Percentiles rank a stretch among this genome's conserved stretches.
phyloP scores from a whole-genome alignment of 257 asterid species.

The Nyctanthes arbortristis region DNA sequence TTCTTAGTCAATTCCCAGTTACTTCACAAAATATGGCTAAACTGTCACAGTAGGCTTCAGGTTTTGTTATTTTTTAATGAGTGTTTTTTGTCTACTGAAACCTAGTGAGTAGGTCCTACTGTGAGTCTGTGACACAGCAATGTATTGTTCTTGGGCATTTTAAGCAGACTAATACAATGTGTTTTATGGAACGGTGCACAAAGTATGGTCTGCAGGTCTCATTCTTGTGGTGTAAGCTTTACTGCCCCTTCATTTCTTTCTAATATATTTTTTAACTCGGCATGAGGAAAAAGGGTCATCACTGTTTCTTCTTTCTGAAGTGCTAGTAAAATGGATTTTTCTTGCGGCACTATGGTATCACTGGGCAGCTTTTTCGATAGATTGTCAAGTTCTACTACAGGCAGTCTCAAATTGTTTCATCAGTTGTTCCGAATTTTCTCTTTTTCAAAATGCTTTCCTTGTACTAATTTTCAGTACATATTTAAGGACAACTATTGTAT shows the following conservation, averaged over 20 bases:
- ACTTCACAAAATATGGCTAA: no score
- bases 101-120: not conserved
- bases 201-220: no score
- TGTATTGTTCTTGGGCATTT: slow-evolving; percentile 1
- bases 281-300: not conserved
- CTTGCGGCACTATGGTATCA: not conserved
- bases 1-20: no score
- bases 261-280: not conserved
- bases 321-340: not conserved
- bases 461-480: not conserved
- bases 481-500: no score
- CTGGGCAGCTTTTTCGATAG: not conserved
- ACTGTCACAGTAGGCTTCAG: no score
- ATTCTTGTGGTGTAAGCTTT: not conserved
- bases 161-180: slow-evolving; percentile 19
- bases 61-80: no score
- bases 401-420: not conserved
- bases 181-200: no score
- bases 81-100: no score
- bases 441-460: not conserved
- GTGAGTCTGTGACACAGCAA: not conserved
- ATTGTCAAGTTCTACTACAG: not conserved
- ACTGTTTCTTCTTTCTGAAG: not conserved
- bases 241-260: no score
- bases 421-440: not conserved